Evolutionary conservation across 805 yeast species (phyloP).

Genomic region (Candida maris): DNA sequence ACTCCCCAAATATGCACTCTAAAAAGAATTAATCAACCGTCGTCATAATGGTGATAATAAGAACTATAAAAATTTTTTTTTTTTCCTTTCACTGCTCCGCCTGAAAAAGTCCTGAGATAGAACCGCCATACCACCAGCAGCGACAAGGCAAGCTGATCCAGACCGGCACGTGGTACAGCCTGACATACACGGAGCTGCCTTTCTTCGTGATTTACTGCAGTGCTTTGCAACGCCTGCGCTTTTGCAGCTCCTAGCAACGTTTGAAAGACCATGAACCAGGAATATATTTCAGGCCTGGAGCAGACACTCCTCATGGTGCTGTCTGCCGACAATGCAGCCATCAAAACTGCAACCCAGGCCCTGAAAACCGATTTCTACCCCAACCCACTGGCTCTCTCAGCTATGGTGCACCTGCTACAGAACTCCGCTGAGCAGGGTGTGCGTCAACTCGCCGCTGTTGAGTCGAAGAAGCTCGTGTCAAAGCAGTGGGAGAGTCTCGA

Average conservation of each 20-base stretch:
- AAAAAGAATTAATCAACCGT: too few relatives aligned
- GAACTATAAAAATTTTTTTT: too few relatives aligned
- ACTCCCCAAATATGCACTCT: too few relatives aligned
- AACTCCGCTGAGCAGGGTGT: slow-evolving; percentile 64
- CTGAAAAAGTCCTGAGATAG: too few relatives aligned
- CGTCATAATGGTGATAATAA: too few relatives aligned
- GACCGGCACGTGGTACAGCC: too few relatives aligned
- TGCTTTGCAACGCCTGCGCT: too few relatives aligned
- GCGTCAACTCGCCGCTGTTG: slow-evolving; percentile 94
- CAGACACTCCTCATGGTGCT: slow-evolving; percentile 74
- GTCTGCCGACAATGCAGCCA: slow-evolving; percentile 74
- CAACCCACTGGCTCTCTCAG: slow-evolving; percentile 69
- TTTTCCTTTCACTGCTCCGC: too few relatives aligned
- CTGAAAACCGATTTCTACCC: slow-evolving; percentile 73
- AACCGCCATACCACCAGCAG: too few relatives aligned
- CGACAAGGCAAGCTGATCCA: too few relatives aligned
- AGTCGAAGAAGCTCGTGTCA: slow-evolving; percentile 78
- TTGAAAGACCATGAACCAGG: slow-evolving; percentile 54
- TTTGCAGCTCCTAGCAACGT: not conserved
- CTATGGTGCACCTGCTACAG: slow-evolving; percentile 78
- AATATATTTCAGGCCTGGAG: slow-evolving; percentile 67
- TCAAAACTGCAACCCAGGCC: slow-evolving; percentile 77
- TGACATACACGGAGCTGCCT: too few relatives aligned
- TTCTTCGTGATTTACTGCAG: too few relatives aligned
- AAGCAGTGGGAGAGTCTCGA: slow-evolving; percentile 63